Percentiles rank a stretch among this genome's conserved stretches.
Conservation (phyloP, 2,329 filamentous ascomycete species). For the Calonectria leucothoes region DNA sequence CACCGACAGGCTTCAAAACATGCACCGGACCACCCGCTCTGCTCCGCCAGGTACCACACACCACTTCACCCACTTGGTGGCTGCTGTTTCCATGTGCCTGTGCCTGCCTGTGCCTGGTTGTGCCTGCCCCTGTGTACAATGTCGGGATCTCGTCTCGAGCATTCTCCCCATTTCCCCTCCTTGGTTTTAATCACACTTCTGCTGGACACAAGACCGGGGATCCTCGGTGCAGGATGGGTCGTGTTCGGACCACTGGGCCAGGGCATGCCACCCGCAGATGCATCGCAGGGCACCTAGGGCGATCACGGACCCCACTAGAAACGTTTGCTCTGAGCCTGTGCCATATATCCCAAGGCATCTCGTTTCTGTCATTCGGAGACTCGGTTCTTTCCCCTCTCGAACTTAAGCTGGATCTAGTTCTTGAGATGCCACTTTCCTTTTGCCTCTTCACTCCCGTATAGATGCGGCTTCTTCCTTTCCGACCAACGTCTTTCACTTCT, state of each 20-base stretch:
- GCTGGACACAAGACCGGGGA: conserved; percentile 43
- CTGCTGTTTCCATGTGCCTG: conserved; percentile 35
- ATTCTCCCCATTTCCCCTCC: conserved; percentile 58
- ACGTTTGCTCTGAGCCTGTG: conserved; percentile 32
- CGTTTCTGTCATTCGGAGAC: conserved; percentile 16
- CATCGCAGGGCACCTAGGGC: conserved; percentile 19
- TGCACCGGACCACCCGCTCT: conserved; percentile 38
- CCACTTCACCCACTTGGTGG: conserved; percentile 30
- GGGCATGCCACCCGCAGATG: conserved; percentile 37
- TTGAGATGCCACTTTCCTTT: conserved; percentile 15
- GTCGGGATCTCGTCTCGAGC: conserved; percentile 46
- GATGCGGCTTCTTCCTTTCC: conserved; percentile 15
- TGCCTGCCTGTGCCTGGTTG: conserved; percentile 32
- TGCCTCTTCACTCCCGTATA: conserved; percentile 9
- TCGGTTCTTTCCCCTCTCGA: conserved; percentile 16
- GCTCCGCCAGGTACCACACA: conserved; percentile 32
- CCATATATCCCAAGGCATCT: conserved; percentile 40
- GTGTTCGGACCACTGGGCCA: conserved; percentile 38
- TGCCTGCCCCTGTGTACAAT: conserved; percentile 32
- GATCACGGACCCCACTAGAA: conserved; percentile 35
- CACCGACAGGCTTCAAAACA: conserved; percentile 40
- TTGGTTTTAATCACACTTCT: conserved; percentile 61
- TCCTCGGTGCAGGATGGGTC: conserved; percentile 32
- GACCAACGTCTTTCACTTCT: conserved; percentile 16
- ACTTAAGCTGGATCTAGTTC: conserved; percentile 25